These are phyloP conservation scores for Cyathus striatus DNA, from an alignment of 768 basidiomycete species.

Conservation along the genomic window DNA sequence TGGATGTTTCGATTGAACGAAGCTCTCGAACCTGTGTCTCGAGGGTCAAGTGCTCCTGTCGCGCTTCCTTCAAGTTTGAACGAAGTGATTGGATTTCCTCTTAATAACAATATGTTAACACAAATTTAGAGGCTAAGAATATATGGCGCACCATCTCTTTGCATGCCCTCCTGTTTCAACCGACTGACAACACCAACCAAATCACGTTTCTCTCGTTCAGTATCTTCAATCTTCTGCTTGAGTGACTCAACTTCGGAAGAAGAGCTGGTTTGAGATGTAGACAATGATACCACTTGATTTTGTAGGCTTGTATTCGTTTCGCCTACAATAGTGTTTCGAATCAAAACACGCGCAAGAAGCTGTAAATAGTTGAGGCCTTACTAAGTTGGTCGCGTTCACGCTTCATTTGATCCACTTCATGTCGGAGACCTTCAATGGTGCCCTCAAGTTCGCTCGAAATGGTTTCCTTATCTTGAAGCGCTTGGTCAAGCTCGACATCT, in stretches of 20 bases:
- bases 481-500: constrained; percentile 82
- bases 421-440: constrained; percentile 44
- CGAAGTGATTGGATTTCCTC: constrained; percentile 73
- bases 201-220: constrained; percentile 88
- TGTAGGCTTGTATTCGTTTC: constrained; percentile 42
- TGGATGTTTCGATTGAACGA: constrained; percentile 70
- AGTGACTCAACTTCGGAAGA: constrained; percentile 56
- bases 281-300: constrained; percentile 50
- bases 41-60: constrained; percentile 64
- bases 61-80: constrained; percentile 64
- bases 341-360: neutral
- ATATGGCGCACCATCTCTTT: constrained; percentile 62
- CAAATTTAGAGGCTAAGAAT: neutral
- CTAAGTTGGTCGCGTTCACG: constrained; percentile 64
- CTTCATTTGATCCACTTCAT: constrained; percentile 52
- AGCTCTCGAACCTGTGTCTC: constrained; percentile 71
- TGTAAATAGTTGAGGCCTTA: constrained; percentile 23
- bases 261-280: constrained; percentile 56
- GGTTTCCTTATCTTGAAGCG: constrained; percentile 72
- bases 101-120: constrained; percentile 19
- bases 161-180: constrained; percentile 67
- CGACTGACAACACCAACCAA: constrained; percentile 79
- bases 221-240: constrained; percentile 61
- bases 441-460: constrained; percentile 51
- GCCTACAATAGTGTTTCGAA: constrained; percentile 12